Percentiles rank a stretch among this genome's conserved stretches.
Evolutionary conservation across 208 protist genomes (phyloP).

Genomic region (Angomonas desouzai): DNA sequence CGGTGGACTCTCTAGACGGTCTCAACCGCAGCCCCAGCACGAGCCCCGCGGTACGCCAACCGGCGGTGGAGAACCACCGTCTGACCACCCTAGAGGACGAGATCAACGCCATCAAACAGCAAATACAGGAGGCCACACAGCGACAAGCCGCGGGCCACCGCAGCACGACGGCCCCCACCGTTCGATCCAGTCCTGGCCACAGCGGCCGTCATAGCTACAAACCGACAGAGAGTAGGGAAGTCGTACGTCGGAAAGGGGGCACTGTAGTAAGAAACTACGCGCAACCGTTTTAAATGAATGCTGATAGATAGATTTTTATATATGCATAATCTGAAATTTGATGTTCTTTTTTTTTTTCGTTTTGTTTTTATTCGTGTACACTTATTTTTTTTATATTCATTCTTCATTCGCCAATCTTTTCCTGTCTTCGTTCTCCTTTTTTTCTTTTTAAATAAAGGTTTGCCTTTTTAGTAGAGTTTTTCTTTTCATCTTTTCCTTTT

Average conservation of each 20-base stretch:
- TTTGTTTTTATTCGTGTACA: neutral
- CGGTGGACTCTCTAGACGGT: neutral
- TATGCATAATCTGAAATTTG: too few species aligned
- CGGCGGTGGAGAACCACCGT: constrained; percentile 1
- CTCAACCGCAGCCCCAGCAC: neutral
- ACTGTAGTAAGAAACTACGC: constrained; percentile 2
- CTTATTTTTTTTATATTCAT: constrained; percentile 3
- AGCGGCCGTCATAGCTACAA: neutral
- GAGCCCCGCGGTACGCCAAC: neutral
- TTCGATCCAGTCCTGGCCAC: neutral
- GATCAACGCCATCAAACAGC: constrained; percentile 53
- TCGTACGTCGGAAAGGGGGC: neutral
- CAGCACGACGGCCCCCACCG: neutral
- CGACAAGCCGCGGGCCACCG: neutral
- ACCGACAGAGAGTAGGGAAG: neutral
- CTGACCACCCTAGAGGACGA: constrained; percentile 48
- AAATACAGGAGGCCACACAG: constrained; percentile 28
- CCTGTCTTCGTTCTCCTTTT: constrained; percentile 14
- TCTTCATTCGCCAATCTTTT: constrained; percentile 3
- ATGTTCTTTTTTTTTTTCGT: constrained; percentile 10
- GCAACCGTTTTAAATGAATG: constrained; percentile 8
- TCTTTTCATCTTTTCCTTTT: constrained; percentile 14
- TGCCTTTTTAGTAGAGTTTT: neutral
- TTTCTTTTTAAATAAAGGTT: constrained; percentile 4
- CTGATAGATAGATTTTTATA: constrained; percentile 4